Percentiles rank a stretch among this genome's conserved stretches.
phyloP scores from a whole-genome alignment of 2,329 filamentous ascomycete species.

The Fusarium proliferatum region DNA sequence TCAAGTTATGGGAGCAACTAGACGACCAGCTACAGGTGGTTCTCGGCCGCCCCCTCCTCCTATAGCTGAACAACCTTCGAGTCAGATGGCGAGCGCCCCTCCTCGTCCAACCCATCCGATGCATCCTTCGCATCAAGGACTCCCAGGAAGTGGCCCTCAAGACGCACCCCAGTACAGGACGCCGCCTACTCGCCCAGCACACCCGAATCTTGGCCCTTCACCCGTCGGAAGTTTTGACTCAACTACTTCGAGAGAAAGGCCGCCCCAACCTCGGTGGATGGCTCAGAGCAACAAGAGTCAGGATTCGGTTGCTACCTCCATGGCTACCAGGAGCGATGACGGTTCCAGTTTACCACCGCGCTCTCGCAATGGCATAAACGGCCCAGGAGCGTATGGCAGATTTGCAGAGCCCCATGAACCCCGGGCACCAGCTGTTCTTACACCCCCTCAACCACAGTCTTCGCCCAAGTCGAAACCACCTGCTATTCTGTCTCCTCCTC shows the following conservation, averaged over 20 bases:
- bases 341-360: constrained; percentile 61
- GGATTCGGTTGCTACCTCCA: constrained; percentile 64
- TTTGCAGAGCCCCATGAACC: constrained; percentile 50
- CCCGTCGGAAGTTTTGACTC: constrained; percentile 66
- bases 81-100: constrained; percentile 29
- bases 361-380: constrained; percentile 62
- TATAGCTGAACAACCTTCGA: constrained; percentile 40
- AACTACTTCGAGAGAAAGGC: constrained; percentile 52
- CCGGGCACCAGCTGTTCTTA: constrained; percentile 27
- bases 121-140: constrained; percentile 24
- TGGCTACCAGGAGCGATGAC: constrained; percentile 62
- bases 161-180: constrained; percentile 46
- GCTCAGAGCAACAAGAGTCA: constrained; percentile 66
- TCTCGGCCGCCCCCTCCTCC: constrained; percentile 44
- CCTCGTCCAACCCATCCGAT: constrained; percentile 33
- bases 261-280: constrained; percentile 59
- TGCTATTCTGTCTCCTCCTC: constrained; percentile 34
- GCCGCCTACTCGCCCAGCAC: constrained; percentile 48
- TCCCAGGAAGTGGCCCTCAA: constrained; percentile 30
- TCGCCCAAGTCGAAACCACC: constrained; percentile 42
- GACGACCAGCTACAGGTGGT: constrained; percentile 49
- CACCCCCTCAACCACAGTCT: constrained; percentile 41
- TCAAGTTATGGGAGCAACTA: constrained; percentile 72
- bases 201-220: constrained; percentile 58
- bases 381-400: constrained; percentile 53